These are phyloP conservation scores for Diaporthe vexans DNA, from an alignment of 2,329 filamentous ascomycete species.

Conservation along the genomic window DNA sequence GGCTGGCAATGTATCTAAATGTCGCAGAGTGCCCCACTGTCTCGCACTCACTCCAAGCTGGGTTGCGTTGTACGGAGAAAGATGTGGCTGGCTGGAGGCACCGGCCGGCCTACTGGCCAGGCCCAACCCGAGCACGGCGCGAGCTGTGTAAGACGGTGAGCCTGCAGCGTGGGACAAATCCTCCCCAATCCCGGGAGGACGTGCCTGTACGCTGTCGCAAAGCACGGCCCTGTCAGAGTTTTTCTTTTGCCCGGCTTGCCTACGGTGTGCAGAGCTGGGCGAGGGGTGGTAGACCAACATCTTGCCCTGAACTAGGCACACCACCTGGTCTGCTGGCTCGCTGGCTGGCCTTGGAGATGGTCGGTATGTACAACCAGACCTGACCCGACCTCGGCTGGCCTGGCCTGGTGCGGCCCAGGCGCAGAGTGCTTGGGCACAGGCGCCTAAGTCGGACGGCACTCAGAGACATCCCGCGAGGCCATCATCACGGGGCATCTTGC, in stretches of 20 bases:
- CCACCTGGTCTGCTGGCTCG: background rate
- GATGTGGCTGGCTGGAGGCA: background rate
- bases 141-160: slow-evolving; percentile 13
- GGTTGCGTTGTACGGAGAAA: background rate
- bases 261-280: background rate
- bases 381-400: background rate
- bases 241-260: background rate
- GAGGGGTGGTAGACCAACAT: slow-evolving; percentile 4
- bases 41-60: background rate
- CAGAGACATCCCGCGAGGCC: slow-evolving; percentile 18
- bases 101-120: background rate
- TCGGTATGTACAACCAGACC: slow-evolving; percentile 1
- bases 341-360: background rate
- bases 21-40: background rate
- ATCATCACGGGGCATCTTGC: slow-evolving; percentile 10
- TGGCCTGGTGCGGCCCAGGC: slow-evolving; percentile 11
- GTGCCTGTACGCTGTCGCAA: background rate
- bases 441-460: background rate
- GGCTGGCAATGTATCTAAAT: background rate
- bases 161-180: slow-evolving; percentile 18
- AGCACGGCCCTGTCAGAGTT: background rate
- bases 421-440: background rate
- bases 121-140: slow-evolving; percentile 4
- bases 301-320: background rate
- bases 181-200: slow-evolving; percentile 7